Conservation (phyloP, 2,329 filamentous ascomycete species). For the Clarireedia monteithiana region DNA sequence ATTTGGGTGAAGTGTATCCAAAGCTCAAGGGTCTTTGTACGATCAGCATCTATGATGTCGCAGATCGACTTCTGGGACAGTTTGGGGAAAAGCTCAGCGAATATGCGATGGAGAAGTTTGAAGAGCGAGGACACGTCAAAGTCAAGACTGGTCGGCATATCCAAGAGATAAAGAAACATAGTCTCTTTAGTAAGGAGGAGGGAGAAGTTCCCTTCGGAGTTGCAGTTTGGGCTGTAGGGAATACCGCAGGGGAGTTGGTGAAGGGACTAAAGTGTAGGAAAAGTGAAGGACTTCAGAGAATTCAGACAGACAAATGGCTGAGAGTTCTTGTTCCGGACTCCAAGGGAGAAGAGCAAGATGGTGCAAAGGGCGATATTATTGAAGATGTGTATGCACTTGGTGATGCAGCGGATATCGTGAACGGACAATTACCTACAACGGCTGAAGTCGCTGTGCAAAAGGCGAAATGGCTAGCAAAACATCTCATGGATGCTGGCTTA, state of each 20-base stretch:
- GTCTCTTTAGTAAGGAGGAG: conserved; percentile 13
- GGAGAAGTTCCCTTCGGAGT: conserved; percentile 11
- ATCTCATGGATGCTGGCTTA: not conserved
- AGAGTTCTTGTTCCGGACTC: conserved; percentile 13
- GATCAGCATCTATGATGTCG: conserved; percentile 38
- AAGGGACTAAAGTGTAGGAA: conserved; percentile 21
- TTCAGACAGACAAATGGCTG: conserved; percentile 16
- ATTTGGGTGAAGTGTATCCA: conserved; percentile 34
- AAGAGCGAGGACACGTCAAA: conserved; percentile 29
- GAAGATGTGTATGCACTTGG: conserved; percentile 24
- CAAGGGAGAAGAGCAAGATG: conserved; percentile 17
- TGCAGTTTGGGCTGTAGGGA: conserved; percentile 18
- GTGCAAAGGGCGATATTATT: not conserved
- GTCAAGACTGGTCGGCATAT: conserved; percentile 29
- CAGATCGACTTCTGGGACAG: conserved; percentile 32
- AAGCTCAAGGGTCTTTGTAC: conserved; percentile 32
- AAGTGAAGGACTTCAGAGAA: conserved; percentile 14
- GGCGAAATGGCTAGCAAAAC: conserved; percentile 11
- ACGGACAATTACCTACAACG: conserved; percentile 14
- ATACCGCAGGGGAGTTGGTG: conserved; percentile 18
- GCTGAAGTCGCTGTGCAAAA: conserved; percentile 18
- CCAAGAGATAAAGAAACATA: conserved; percentile 13
- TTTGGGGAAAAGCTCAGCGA: conserved; percentile 35
- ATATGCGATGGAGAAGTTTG: conserved; percentile 33
- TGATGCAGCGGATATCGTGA: conserved; percentile 24